A percentile compares a stretch with the other conserved stretches of the same genome.
Evolutionary conservation across 2,329 filamentous ascomycete genomes (phyloP).

Genomic region (Grosmannia penicillata): DNA sequence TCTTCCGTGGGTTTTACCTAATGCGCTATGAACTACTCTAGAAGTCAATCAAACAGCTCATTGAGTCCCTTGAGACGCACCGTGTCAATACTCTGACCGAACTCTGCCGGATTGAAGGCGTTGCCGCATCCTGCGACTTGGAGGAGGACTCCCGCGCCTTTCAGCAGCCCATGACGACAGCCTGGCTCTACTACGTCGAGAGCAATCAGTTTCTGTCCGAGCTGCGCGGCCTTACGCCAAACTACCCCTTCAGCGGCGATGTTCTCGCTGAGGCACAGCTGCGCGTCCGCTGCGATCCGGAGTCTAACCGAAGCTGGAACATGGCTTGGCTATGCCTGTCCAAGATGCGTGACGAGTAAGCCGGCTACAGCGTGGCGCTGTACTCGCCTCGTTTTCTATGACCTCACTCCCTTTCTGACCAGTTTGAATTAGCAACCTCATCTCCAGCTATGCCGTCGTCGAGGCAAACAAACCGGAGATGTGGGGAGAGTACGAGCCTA

Average conservation of each 20-base stretch:
- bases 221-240: constrained; percentile 50
- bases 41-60: constrained; percentile 33
- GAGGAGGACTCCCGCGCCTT: constrained; percentile 44
- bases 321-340: constrained; percentile 56
- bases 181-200: constrained; percentile 58
- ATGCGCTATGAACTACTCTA: constrained; percentile 7
- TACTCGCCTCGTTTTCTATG: background rate
- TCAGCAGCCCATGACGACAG: constrained; percentile 50
- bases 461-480: constrained; percentile 51
- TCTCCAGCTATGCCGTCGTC: constrained; percentile 42
- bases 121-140: constrained; percentile 41
- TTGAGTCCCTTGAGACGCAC: constrained; percentile 48
- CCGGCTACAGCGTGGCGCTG: constrained; percentile 13
- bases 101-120: constrained; percentile 55
- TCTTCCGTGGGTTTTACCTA: no score
- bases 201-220: constrained; percentile 56
- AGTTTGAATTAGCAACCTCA: constrained; percentile 31
- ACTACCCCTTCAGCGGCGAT: constrained; percentile 53
- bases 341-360: constrained; percentile 50
- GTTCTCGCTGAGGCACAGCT: constrained; percentile 50
- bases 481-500: constrained; percentile 50
- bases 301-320: constrained; percentile 60
- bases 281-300: constrained; percentile 47
- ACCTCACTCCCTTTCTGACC: constrained; percentile 2
- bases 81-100: constrained; percentile 62